A percentile compares a stretch with the other conserved stretches of the same genome.
phyloP scores from a whole-genome alignment of 2,329 filamentous ascomycete species.

The Teratosphaeria zuluensis region DNA sequence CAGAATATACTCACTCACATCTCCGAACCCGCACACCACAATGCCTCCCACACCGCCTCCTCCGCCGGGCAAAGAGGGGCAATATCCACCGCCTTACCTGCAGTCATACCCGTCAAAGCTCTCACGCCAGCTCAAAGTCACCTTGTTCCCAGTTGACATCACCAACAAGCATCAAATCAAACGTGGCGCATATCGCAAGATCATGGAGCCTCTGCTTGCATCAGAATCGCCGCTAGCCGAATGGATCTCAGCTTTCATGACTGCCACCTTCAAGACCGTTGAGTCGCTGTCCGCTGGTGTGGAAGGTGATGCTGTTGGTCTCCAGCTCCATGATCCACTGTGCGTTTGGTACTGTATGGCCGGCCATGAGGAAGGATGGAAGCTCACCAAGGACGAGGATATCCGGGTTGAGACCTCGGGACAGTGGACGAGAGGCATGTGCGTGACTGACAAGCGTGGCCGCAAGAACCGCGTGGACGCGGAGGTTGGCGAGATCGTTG shows the following conservation, averaged over 20 bases:
- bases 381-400: conserved; percentile 52
- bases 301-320: conserved; percentile 26
- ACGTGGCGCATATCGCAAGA: conserved; percentile 28
- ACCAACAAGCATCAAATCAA: conserved; percentile 36
- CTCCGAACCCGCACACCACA: conserved; percentile 58
- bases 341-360: conserved; percentile 28
- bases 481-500: conserved; percentile 49
- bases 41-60: conserved; percentile 59
- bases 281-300: conserved; percentile 29
- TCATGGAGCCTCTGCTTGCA: conserved; percentile 19
- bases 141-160: conserved; percentile 41
- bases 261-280: conserved; percentile 37
- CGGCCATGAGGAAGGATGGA: conserved; percentile 20
- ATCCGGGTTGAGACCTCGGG: conserved; percentile 81
- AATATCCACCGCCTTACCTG: conserved; percentile 24
- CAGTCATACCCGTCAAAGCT: conserved; percentile 33
- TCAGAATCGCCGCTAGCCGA: conserved; percentile 34
- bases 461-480: conserved; percentile 42
- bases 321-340: conserved; percentile 40
- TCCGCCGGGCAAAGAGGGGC: conserved; percentile 17
- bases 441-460: conserved; percentile 65
- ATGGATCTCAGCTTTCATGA: conserved; percentile 38
- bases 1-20: conserved; percentile 40
- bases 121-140: conserved; percentile 33
- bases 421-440: conserved; percentile 88